phyloP scores from a whole-genome alignment of 345 rosid species.

The Schrenkiella parvula region DNA sequence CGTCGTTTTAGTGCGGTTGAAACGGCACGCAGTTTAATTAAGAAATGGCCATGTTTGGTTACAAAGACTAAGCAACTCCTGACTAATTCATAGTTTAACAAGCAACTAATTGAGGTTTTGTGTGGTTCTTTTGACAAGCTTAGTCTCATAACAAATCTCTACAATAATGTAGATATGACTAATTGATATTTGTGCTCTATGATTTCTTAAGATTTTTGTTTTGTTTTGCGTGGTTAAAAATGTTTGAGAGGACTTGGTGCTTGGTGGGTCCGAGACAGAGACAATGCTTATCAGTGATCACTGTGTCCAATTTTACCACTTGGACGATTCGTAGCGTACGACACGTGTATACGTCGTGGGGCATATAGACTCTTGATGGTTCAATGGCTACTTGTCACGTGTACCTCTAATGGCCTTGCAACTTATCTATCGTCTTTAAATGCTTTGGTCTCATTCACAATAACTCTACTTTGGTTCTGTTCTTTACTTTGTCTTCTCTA shows the following conservation, averaged over 20 bases:
- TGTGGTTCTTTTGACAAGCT: background rate
- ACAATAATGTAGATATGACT: background rate
- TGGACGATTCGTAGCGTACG: conserved; percentile 25
- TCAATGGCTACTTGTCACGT: conserved; percentile 11
- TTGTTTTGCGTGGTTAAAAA: background rate
- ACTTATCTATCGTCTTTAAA: conserved; percentile 26
- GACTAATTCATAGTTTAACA: background rate
- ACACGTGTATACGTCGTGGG: conserved; percentile 4
- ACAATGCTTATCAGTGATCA: conserved; percentile 24
- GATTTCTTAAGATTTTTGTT: background rate
- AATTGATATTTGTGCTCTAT: background rate
- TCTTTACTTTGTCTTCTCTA: background rate
- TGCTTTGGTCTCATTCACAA: conserved; percentile 4
- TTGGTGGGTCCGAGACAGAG: conserved; percentile 21
- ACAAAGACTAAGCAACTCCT: background rate
- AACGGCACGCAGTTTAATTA: conserved; percentile 9
- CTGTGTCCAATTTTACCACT: conserved; percentile 5
- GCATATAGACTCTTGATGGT: conserved; percentile 2
- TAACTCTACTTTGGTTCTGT: background rate
- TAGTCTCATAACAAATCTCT: background rate
- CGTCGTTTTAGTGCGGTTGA: conserved; percentile 10
- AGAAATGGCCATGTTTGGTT: background rate
- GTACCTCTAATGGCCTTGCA: conserved; percentile 12
- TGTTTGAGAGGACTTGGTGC: conserved; percentile 4
- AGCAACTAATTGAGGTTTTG: background rate